Evolutionary conservation across 345 rosid genomes (phyloP).

Genomic region (Pseudoturritis turrita): DNA sequence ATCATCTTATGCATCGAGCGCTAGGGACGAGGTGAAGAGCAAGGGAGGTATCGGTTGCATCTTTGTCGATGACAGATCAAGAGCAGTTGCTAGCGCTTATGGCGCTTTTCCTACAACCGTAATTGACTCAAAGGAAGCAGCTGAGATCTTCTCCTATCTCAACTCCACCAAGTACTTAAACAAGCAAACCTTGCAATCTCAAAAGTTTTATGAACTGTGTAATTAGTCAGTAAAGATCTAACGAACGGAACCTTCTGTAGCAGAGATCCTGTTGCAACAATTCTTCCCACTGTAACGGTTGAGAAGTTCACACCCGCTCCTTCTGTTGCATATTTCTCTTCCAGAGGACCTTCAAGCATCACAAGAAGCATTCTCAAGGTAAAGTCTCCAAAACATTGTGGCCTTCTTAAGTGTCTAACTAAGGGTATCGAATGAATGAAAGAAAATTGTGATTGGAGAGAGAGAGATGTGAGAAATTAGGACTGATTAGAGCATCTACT

Average conservation of each 20-base stretch:
- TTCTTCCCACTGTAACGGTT: conserved; percentile 47
- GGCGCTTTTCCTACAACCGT: conserved; percentile 46
- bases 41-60: conserved; percentile 59
- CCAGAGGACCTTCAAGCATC: conserved; percentile 68
- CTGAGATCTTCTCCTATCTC: conserved; percentile 47
- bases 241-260: not conserved
- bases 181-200: not conserved
- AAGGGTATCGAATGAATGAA: not conserved
- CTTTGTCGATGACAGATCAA: conserved; percentile 42
- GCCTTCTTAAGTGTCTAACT: not conserved
- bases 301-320: conserved; percentile 68
- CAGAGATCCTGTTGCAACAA: conserved; percentile 70
- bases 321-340: conserved; percentile 56
- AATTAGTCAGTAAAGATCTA: not conserved
- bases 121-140: conserved; percentile 50
- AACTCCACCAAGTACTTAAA: conserved; percentile 59
- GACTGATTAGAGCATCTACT: conserved; percentile 1
- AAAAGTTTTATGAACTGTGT: not conserved
- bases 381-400: conserved; percentile 8
- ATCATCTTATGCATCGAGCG: conserved; percentile 9
- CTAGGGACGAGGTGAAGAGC: conserved; percentile 37
- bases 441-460: not conserved
- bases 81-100: conserved; percentile 42
- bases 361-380: conserved; percentile 76
- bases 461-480: not conserved